Evolutionary conservation across 371 early-diverging fungal species (phyloP).

Genomic region (Massospora cicadina): DNA sequence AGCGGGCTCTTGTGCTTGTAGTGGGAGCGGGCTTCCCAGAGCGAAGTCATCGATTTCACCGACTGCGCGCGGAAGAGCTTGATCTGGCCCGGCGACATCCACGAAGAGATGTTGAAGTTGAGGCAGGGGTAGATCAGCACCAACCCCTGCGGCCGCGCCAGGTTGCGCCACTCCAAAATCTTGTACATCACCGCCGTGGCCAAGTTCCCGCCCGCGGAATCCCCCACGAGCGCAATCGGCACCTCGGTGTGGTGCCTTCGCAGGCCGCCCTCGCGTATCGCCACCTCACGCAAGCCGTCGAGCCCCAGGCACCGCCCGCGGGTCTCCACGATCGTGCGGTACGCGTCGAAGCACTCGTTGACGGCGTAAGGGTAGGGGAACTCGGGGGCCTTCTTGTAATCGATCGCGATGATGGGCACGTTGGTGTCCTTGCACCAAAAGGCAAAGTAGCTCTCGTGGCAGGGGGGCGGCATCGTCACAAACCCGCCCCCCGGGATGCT

Average conservation of each 20-base stretch:
- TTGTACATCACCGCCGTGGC: conserved; percentile 46
- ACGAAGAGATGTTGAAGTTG: conserved; percentile 73
- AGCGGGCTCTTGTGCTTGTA: conserved; percentile 32
- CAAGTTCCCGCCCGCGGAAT: conserved; percentile 86
- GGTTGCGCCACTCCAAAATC: conserved; percentile 31
- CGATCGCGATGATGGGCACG: conserved; percentile 54
- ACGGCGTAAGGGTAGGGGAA: conserved; percentile 83
- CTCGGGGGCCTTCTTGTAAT: conserved; percentile 92
- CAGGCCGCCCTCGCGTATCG: conserved; percentile 17
- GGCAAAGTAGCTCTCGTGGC: conserved; percentile 51
- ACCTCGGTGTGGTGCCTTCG: conserved; percentile 24
- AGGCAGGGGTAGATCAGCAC: conserved; percentile 78
- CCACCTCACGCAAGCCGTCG: conserved; percentile 24
- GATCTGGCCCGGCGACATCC: conserved; percentile 61
- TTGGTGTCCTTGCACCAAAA: conserved; percentile 45
- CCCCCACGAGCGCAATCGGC: conserved; percentile 61
- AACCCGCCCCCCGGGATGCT: conserved; percentile 55
- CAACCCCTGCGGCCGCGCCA: conserved; percentile 47
- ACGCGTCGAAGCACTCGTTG: conserved; percentile 85
- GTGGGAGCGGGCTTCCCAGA: conserved; percentile 33
- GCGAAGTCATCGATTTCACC: conserved; percentile 20
- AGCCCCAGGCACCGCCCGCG: conserved; percentile 52
- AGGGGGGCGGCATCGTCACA: conserved; percentile 54
- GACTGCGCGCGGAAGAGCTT: conserved; percentile 44
- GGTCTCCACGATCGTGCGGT: conserved; percentile 39